Evolutionary conservation across 768 basidiomycete genomes (phyloP).

Genomic region (Suillus subluteus): DNA sequence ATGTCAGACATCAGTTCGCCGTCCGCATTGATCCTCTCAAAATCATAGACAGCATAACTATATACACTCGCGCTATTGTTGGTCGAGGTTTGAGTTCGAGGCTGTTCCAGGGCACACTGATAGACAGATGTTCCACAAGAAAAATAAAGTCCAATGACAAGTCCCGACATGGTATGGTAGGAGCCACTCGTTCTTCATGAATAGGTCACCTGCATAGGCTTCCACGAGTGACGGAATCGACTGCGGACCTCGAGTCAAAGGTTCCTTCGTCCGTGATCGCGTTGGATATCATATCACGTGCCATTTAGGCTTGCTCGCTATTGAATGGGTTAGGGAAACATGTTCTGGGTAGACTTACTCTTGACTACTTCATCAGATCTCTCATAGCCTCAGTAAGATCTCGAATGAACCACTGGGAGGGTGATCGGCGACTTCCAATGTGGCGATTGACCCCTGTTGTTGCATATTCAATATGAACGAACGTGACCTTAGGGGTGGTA

Average conservation of each 20-base stretch:
- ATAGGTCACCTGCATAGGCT: conserved; percentile 30
- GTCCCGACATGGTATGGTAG: conserved; percentile 40
- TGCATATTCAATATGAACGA: conserved; percentile 52
- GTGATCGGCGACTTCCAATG: conserved; percentile 49
- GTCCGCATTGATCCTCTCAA: conserved; percentile 1
- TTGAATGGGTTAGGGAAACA: conserved; percentile 39
- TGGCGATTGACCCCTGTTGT: conserved; percentile 32
- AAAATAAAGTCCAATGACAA: conserved; percentile 28
- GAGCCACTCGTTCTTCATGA: conserved; percentile 29
- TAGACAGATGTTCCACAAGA: conserved; percentile 28
- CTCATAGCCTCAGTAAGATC: conserved; percentile 43
- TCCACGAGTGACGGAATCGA: conserved; percentile 37
- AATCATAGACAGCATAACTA: background rate
- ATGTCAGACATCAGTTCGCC: background rate
- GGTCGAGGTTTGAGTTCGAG: background rate
- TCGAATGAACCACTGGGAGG: conserved; percentile 39
- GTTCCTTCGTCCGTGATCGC: conserved; percentile 40
- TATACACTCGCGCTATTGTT: background rate
- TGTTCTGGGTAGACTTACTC: conserved; percentile 38
- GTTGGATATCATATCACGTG: conserved; percentile 44
- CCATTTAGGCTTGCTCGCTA: conserved; percentile 43
- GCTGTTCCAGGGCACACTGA: conserved; percentile 30
- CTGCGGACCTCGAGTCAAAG: conserved; percentile 38
- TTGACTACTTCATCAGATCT: conserved; percentile 46
- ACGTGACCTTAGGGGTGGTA: conserved; percentile 48